A percentile compares a stretch with the other conserved stretches of the same genome.
These are phyloP conservation scores for Papiliotrema flavescens DNA, from an alignment of 1,284 basidiomycete species.

Conservation along the genomic window DNA sequence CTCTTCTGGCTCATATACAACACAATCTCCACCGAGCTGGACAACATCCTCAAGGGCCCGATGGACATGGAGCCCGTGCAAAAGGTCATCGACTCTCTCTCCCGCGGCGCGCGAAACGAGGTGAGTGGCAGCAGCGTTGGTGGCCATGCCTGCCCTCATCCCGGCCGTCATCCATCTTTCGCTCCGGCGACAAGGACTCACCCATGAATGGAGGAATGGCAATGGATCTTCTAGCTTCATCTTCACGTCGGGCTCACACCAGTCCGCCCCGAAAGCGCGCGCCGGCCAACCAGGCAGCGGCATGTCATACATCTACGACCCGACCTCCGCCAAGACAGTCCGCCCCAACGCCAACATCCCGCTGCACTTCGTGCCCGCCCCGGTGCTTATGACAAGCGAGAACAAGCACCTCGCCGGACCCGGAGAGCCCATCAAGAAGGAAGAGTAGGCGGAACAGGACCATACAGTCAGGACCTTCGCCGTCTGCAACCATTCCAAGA, in stretches of 20 bases:
- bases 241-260: too few relatives aligned
- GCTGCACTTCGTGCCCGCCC: slow-evolving; percentile 25
- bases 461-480: too few relatives aligned
- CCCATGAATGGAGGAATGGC: not conserved
- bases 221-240: too few relatives aligned
- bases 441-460: too few relatives aligned
- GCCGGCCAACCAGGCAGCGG: slow-evolving; percentile 16
- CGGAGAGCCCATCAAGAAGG: slow-evolving; percentile 23
- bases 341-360: slow-evolving; percentile 24
- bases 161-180: slow-evolving; percentile 6
- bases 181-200: not conserved
- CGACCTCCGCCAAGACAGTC: slow-evolving; percentile 7
- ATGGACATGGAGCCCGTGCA: slow-evolving; percentile 21
- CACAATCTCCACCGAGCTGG: slow-evolving; percentile 29
- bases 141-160: too few relatives aligned
- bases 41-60: slow-evolving; percentile 31
- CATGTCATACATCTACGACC: slow-evolving; percentile 36
- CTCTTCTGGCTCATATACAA: slow-evolving; percentile 30
- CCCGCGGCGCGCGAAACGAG: slow-evolving; percentile 7
- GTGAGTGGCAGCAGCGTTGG: too few relatives aligned
- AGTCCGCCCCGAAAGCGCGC: slow-evolving; percentile 20
- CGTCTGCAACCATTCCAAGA: too few relatives aligned
- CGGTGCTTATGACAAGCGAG: slow-evolving; percentile 36
- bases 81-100: slow-evolving; percentile 17
- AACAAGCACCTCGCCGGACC: slow-evolving; percentile 30